A percentile compares a stretch with the other conserved stretches of the same genome.
Conservation (phyloP, 306 rosid species). For the Quercus cerris region DNA sequence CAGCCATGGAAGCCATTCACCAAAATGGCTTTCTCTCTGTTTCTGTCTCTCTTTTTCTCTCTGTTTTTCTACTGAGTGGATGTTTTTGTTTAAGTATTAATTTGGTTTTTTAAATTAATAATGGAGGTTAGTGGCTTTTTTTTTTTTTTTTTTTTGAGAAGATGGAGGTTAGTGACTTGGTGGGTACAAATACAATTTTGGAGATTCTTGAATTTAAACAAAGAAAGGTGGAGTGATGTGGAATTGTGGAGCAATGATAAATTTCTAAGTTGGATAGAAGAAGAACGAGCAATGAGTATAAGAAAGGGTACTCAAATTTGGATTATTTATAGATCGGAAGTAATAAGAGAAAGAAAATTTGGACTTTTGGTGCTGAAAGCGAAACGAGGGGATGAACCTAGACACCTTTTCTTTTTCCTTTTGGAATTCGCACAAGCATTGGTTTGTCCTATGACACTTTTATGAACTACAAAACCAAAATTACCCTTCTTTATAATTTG, state of each 20-base stretch:
- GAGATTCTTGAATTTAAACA: too few relatives aligned
- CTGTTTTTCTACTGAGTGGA: not conserved
- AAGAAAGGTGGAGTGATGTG: not conserved
- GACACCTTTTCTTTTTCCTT: slow-evolving; percentile 19
- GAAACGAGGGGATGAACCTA: slow-evolving; percentile 36
- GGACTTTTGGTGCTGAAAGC: not conserved
- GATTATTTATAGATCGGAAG: slow-evolving; percentile 12
- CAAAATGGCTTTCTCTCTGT: not conserved
- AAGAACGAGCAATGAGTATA: too few relatives aligned
- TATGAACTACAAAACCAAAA: not conserved
- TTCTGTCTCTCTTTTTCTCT: too few relatives aligned
- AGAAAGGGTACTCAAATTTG: not conserved
- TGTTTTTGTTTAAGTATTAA: not conserved
- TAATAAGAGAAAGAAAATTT: not conserved
- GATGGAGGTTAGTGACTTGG: not conserved
- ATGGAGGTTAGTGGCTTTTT: not conserved
- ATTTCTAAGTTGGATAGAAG: too few relatives aligned
- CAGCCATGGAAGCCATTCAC: slow-evolving; percentile 93
- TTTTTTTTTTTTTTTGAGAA: too few relatives aligned
- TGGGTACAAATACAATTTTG: too few relatives aligned
- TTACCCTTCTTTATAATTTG: not conserved
- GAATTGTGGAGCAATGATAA: too few relatives aligned
- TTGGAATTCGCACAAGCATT: not conserved
- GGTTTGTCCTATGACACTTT: not conserved
- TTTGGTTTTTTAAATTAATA: not conserved